Conservation (phyloP, 129 eudicot species). For the Smallanthus sonchifolius region DNA sequence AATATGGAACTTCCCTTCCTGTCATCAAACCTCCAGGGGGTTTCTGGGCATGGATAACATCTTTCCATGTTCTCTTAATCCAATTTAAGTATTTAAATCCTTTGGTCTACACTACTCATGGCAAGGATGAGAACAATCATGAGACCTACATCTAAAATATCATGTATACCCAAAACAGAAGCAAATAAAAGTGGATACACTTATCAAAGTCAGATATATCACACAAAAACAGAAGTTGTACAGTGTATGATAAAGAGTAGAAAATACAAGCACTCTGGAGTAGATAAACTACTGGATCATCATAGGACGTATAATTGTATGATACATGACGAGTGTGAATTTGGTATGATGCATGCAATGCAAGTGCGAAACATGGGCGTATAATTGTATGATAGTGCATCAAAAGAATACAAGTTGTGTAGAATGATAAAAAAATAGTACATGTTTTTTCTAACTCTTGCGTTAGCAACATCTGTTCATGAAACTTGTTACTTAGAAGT, state of each 20-base stretch:
- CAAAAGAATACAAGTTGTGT: background rate
- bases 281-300: background rate
- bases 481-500: too few relatives aligned
- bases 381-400: background rate
- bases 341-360: background rate
- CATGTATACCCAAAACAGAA: background rate
- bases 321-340: background rate
- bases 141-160: background rate
- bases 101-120: constrained; percentile 13
- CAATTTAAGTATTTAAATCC: background rate
- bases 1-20: background rate
- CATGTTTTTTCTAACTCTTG: background rate
- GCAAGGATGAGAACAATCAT: background rate
- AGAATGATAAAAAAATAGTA: background rate
- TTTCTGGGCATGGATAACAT: background rate
- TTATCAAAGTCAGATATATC: background rate
- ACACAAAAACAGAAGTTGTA: background rate
- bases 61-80: background rate
- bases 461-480: background rate
- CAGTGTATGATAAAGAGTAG: background rate
- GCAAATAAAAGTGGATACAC: background rate
- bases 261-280: background rate
- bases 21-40: background rate
- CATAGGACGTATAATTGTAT: too few relatives aligned
- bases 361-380: background rate